Evolutionary conservation across 768 basidiomycete species (phyloP).

Genomic region (Rhizopogon vinicolor): DNA sequence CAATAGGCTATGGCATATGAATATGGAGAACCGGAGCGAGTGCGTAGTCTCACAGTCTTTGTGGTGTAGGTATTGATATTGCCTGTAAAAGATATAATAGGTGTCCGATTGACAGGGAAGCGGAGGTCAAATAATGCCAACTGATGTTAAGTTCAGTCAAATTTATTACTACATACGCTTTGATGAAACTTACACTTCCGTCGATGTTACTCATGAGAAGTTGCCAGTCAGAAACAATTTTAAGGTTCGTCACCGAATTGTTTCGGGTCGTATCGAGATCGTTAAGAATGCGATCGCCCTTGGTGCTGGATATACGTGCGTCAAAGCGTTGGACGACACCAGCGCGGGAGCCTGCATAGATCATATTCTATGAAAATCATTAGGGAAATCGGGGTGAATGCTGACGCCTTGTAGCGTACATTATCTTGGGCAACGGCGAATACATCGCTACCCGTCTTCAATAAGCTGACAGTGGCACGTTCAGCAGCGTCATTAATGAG

Average conservation of each 20-base stretch:
- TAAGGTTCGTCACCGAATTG: slow-evolving; percentile 52
- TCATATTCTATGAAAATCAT: slow-evolving; percentile 32
- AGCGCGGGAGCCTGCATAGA: slow-evolving; percentile 59
- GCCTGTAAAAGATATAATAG: slow-evolving; percentile 45
- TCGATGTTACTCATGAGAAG: slow-evolving; percentile 56
- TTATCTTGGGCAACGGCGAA: slow-evolving; percentile 52
- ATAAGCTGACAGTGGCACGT: slow-evolving; percentile 27
- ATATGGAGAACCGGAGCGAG: background rate
- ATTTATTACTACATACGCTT: background rate
- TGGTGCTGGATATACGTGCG: slow-evolving; percentile 35
- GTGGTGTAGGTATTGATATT: slow-evolving; percentile 53
- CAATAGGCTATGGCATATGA: slow-evolving; percentile 48
- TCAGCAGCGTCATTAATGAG: slow-evolving; percentile 47
- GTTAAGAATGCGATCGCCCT: slow-evolving; percentile 36
- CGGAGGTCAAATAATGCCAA: slow-evolving; percentile 62
- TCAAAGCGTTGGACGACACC: slow-evolving; percentile 58
- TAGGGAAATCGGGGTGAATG: background rate
- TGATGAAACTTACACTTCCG: slow-evolving; percentile 44
- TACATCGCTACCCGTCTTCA: slow-evolving; percentile 59
- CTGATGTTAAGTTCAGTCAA: slow-evolving; percentile 28
- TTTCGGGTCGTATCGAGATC: slow-evolving; percentile 27
- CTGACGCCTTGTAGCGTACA: slow-evolving; percentile 26
- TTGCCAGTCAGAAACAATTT: slow-evolving; percentile 43
- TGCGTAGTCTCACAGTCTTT: slow-evolving; percentile 40
- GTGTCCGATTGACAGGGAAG: slow-evolving; percentile 38